Percentiles rank a stretch among this genome's conserved stretches.
These are phyloP conservation scores for Citrus inodora DNA, from an alignment of 345 rosid genomes.

Conservation along the genomic window DNA sequence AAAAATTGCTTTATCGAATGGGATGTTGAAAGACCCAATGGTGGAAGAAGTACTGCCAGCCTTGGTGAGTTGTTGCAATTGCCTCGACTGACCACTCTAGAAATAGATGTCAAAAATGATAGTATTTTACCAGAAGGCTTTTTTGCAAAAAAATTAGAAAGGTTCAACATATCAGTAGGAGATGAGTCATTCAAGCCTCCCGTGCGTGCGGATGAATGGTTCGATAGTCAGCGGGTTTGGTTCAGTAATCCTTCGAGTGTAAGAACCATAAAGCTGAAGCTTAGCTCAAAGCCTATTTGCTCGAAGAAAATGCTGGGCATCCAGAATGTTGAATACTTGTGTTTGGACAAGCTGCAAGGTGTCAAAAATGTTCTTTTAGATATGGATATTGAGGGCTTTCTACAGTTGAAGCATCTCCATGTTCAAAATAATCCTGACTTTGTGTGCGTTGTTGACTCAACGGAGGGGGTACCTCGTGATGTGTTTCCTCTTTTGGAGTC, in stretches of 20 bases:
- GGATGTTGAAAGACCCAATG: background rate
- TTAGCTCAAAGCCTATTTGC: too few relatives aligned
- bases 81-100: background rate
- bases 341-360: too few relatives aligned
- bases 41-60: background rate
- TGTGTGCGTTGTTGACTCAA: background rate
- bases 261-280: too few relatives aligned
- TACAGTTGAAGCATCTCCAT: background rate
- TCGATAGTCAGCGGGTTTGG: too few relatives aligned
- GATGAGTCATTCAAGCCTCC: too few relatives aligned
- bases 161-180: too few relatives aligned
- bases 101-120: background rate
- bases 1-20: background rate
- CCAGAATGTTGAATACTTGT: background rate
- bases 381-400: too few relatives aligned
- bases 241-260: too few relatives aligned
- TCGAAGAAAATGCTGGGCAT: background rate
- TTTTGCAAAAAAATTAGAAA: too few relatives aligned
- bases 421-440: background rate
- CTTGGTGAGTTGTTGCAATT: slow-evolving; percentile 1
- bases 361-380: too few relatives aligned
- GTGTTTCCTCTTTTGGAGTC: slow-evolving; percentile 15
- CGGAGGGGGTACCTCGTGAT: background rate
- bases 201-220: too few relatives aligned
- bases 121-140: too few relatives aligned